These are phyloP conservation scores for Phalaenopsis aphrodite DNA, from an alignment of 106 monocot genomes.

Conservation along the genomic window DNA sequence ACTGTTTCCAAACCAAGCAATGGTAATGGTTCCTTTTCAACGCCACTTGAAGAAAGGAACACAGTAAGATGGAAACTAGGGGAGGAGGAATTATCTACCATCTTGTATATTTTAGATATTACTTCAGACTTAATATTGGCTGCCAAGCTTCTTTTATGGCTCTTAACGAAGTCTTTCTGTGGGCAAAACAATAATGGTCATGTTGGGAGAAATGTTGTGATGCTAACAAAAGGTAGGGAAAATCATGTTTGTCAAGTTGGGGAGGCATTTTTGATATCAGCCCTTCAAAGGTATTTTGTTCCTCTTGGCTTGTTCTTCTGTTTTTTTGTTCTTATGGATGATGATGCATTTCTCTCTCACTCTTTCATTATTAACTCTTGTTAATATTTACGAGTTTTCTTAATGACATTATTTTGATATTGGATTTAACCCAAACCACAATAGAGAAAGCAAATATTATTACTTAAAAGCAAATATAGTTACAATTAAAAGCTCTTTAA, in stretches of 20 bases:
- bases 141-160: constrained; percentile 74
- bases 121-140: constrained; percentile 65
- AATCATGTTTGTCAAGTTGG: constrained; percentile 42
- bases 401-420: background rate
- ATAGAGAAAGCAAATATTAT: too few relatives aligned
- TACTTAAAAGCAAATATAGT: too few relatives aligned
- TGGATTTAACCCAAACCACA: too few relatives aligned
- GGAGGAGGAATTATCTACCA: constrained; percentile 63
- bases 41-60: constrained; percentile 37
- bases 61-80: constrained; percentile 68
- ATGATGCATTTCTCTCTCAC: background rate
- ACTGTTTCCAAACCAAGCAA: constrained; percentile 32
- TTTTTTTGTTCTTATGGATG: background rate
- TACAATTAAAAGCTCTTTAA: too few relatives aligned
- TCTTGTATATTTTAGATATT: constrained; percentile 76
- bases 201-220: constrained; percentile 43
- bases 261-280: constrained; percentile 68
- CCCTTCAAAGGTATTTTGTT: constrained; percentile 64
- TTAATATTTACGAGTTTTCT: background rate
- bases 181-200: constrained; percentile 35
- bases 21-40: constrained; percentile 34
- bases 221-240: constrained; percentile 53
- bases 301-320: background rate
- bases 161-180: constrained; percentile 43
- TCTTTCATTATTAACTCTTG: background rate